phyloP scores from a whole-genome alignment of 2,329 filamentous ascomycete species.

The Ceratocystis huliohia region DNA sequence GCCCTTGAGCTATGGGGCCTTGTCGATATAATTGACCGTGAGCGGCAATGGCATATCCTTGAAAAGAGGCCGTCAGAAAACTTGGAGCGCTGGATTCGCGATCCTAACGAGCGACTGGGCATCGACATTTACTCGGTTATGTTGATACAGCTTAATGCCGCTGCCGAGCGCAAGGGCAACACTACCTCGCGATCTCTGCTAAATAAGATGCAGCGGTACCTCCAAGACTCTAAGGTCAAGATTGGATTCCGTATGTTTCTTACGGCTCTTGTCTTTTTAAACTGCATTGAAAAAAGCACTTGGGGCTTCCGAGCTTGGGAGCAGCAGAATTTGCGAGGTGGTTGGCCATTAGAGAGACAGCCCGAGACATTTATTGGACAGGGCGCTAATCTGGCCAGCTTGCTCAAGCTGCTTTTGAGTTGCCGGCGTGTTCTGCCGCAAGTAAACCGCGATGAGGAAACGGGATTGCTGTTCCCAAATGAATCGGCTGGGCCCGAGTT shows the following conservation, averaged over 20 bases:
- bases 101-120: slow-evolving; percentile 36
- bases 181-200: slow-evolving; percentile 45
- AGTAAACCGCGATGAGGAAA: slow-evolving; percentile 35
- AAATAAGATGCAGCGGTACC: slow-evolving; percentile 46
- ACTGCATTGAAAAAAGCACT: slow-evolving; percentile 54
- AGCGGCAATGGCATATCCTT: slow-evolving; percentile 47
- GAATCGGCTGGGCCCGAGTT: slow-evolving; percentile 37
- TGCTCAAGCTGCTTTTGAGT: slow-evolving; percentile 49
- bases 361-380: slow-evolving; percentile 46
- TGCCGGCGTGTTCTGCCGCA: slow-evolving; percentile 48
- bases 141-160: slow-evolving; percentile 51
- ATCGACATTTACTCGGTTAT: slow-evolving; percentile 49
- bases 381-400: slow-evolving; percentile 44
- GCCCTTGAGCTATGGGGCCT: slow-evolving; percentile 52
- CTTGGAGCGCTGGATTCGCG: slow-evolving; percentile 37
- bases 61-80: slow-evolving; percentile 35
- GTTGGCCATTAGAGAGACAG: slow-evolving; percentile 48
- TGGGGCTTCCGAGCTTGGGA: slow-evolving; percentile 60
- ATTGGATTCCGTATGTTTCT: slow-evolving; percentile 50
- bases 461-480: slow-evolving; percentile 34
- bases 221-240: slow-evolving; percentile 48
- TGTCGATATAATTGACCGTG: slow-evolving; percentile 52
- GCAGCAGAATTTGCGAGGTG: slow-evolving; percentile 44
- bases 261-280: slow-evolving; percentile 48
- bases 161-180: slow-evolving; percentile 50